Base-by-base conservation (phyloP, 1,284 basidiomycete species). In the Cutaneotrichosporon sp. region DNA sequence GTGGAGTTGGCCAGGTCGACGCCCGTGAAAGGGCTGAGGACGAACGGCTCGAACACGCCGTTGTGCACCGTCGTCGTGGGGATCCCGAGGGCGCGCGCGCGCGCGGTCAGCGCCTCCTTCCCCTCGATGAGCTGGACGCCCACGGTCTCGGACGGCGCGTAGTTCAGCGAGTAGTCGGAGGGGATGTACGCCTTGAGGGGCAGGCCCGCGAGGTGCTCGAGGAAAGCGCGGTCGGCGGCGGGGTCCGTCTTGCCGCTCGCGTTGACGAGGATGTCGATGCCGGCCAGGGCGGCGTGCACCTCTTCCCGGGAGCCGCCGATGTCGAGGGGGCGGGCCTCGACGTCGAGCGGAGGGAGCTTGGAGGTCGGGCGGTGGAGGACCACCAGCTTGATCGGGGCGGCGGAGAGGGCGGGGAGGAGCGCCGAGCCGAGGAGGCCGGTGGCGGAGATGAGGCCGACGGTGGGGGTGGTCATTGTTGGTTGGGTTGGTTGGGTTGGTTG, bases 321-420 rank as follows among this genome's bases (percentile, higher is more conserved):
- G 38, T 64, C 63, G 29, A 67, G 33, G 13, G 52, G 27, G 13
- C 66, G 59, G 22, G 49, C 56, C 63, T 65, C 60, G 33, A 61
- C 43, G 20, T 31, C 49, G 9, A 63, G 22, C 7, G n/a, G 8
- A 14, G 9, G 27, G 24, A 59, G 29, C 45, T 65, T 45, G 13
- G 60, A 56, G 18, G 47, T 18, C 0, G 60, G 45, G 24, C 66
- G 60, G 56, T 63, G 60, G n/a, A 65, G 53, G 20, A 61, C 56
- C 16, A 67, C 22, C 50, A 64, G 33, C 22, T 54, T 47, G 56
- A 59, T 34, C 27, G 24, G 45, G 27, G 47, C 31, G 29, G 25
- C 6, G n/a, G n/a, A n/a, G 51, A 65, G 53, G 13, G 51, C 42
- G 22, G 33, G 14, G 51, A 50, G 45, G 51, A 60, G 11, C 8